Conservation (phyloP, 2,329 filamentous ascomycete species). For the Fusarium sp. region DNA sequence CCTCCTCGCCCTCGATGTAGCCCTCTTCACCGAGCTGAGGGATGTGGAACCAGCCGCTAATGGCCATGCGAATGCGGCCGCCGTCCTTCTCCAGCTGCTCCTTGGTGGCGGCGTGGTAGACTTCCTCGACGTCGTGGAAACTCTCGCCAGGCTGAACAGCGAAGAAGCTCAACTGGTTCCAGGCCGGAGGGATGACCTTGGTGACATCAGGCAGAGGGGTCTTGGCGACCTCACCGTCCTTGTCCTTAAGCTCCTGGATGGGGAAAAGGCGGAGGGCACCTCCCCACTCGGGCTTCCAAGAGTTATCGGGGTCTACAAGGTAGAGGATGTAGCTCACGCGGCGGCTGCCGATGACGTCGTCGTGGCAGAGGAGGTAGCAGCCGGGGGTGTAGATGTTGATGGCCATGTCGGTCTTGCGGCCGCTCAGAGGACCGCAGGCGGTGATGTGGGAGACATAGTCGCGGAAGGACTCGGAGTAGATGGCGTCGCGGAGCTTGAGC, state of each 20-base stretch:
- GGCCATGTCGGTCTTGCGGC: constrained; percentile 97
- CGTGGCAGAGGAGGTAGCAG: constrained; percentile 94
- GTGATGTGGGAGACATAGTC: constrained; percentile 90
- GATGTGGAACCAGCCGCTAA: constrained; percentile 99
- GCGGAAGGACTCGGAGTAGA: constrained; percentile 92
- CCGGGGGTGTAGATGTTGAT: constrained; percentile 98
- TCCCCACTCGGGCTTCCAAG: constrained; percentile 93
- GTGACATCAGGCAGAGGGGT: constrained; percentile 82
- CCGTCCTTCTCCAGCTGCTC: constrained; percentile 74
- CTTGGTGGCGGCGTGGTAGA: constrained; percentile 76
- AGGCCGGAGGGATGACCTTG: constrained; percentile 90
- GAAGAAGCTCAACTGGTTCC: constrained; percentile 98
- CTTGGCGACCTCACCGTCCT: constrained; percentile 79
- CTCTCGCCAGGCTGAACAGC: constrained; percentile 98
- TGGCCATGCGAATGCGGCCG: constrained; percentile 91
- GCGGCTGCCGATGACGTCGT: constrained; percentile 98
- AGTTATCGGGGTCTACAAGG: constrained; percentile 88
- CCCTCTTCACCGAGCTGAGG: constrained; percentile 94
- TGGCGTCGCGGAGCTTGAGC: constrained; percentile 89
- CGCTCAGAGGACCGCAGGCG: constrained; percentile 86
- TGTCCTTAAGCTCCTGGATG: constrained; percentile 66
- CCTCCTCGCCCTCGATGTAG: constrained; percentile 87
- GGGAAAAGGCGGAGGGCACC: constrained; percentile 92
- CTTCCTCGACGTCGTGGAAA: constrained; percentile 98
- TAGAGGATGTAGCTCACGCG: constrained; percentile 98